Conservation (phyloP, 192 early-diverging fungal genomes). For the Paraglomus brasilianum region DNA sequence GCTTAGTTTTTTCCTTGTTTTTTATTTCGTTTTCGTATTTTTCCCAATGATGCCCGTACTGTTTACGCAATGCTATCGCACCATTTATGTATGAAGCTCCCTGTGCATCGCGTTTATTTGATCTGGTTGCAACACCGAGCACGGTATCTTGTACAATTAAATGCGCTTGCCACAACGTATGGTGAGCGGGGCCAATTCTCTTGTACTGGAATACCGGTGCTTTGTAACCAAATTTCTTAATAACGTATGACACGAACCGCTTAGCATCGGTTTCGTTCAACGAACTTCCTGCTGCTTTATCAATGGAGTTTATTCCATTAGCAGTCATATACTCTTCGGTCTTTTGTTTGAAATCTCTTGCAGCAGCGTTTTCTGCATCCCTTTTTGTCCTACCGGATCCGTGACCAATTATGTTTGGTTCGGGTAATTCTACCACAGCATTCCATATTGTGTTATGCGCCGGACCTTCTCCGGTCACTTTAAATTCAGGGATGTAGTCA, state of each 20-base stretch:
- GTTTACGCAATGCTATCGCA: conserved; percentile 42
- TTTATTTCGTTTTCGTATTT: conserved; percentile 38
- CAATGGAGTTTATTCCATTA: conserved; percentile 31
- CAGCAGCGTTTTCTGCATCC: conserved; percentile 40
- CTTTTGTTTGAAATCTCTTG: conserved; percentile 42
- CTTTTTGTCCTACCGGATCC: conserved; percentile 35
- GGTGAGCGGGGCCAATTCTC: conserved; percentile 37
- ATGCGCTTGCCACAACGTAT: conserved; percentile 41
- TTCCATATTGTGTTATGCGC: conserved; percentile 8
- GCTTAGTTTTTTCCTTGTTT: conserved; percentile 37
- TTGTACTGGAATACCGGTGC: conserved; percentile 38
- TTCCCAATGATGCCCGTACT: conserved; percentile 37
- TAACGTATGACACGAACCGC: conserved; percentile 44
- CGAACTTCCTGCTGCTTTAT: conserved; percentile 33
- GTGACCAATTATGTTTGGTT: conserved; percentile 37
- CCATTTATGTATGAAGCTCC: conserved; percentile 38
- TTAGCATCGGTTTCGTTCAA: conserved; percentile 39
- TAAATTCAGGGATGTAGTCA: conserved; percentile 24
- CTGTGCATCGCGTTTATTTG: conserved; percentile 44
- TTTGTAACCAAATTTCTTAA: conserved; percentile 36
- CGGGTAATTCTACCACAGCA: conserved; percentile 24
- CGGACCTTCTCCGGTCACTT: neutral
- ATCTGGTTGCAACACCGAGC: conserved; percentile 38
- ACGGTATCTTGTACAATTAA: conserved; percentile 36
- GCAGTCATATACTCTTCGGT: conserved; percentile 35